Evolutionary conservation across 75 land plant genomes (phyloP).

Genomic region (Adiantum capillusveneris): DNA sequence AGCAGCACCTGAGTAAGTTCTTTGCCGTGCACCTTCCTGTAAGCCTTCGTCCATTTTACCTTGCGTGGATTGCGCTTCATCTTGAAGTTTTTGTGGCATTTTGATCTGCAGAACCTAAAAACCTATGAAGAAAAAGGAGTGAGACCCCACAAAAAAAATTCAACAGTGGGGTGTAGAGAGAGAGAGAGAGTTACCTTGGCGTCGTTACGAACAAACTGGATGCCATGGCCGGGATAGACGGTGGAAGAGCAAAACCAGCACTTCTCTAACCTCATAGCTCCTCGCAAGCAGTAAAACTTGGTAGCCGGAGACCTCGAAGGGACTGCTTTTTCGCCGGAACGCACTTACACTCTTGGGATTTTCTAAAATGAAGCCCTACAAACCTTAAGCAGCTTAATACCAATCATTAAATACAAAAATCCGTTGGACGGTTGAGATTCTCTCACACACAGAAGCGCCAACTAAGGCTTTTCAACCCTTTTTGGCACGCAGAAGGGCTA

Average conservation of each 20-base stretch:
- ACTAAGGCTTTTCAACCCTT: no score
- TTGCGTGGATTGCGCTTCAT: constrained; percentile 99
- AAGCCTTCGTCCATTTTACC: constrained; percentile 98
- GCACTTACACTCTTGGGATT: no score
- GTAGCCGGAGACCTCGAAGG: no score
- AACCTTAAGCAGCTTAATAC: no score
- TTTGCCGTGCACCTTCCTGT: constrained; percentile 82
- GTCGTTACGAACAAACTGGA: constrained; percentile 63
- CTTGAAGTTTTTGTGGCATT: constrained; percentile 99
- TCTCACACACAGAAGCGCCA: no score
- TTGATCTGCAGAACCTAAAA: constrained; percentile 91
- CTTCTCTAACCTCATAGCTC: constrained; percentile 81
- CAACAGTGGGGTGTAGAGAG: background rate
- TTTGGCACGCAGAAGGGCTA: no score
- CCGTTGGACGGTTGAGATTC: no score
- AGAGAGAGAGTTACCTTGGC: constrained; percentile 36
- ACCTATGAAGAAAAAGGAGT: constrained; percentile 31
- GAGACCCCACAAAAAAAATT: background rate
- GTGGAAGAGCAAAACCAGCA: constrained; percentile 81
- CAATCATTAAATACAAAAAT: no score
- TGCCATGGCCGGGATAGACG: constrained; percentile 68
- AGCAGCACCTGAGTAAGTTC: constrained; percentile 79
- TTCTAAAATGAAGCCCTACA: no score
- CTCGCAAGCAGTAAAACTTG: no score
- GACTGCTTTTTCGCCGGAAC: no score